These are phyloP conservation scores for Tephrocybe sp. DNA, from an alignment of 768 basidiomycete species.

Conservation along the genomic window DNA sequence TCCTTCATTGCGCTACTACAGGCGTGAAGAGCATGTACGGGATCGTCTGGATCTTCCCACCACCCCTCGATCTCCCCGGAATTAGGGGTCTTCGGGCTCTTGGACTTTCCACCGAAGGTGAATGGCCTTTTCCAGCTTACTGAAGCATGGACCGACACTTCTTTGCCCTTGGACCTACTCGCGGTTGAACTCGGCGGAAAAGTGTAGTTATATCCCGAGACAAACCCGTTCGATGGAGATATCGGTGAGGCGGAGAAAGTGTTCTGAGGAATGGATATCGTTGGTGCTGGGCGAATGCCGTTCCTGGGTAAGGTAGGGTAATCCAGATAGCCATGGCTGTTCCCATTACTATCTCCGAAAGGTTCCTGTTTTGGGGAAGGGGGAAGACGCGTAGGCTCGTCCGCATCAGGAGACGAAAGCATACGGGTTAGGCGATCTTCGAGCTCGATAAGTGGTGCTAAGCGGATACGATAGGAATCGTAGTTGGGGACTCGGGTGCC, in stretches of 20 bases:
- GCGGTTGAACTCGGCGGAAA: slow-evolving; percentile 27
- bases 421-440: slow-evolving; percentile 69
- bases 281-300: slow-evolving; percentile 45
- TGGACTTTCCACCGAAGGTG: slow-evolving; percentile 55
- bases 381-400: slow-evolving; percentile 63
- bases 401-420: slow-evolving; percentile 71
- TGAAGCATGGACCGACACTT: slow-evolving; percentile 61
- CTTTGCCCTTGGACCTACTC: slow-evolving; percentile 41
- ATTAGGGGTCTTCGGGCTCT: slow-evolving; percentile 69
- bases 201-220: slow-evolving; percentile 22
- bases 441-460: slow-evolving; percentile 69
- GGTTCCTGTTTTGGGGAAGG: slow-evolving; percentile 38
- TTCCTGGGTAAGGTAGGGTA: slow-evolving; percentile 4
- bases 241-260: slow-evolving; percentile 28
- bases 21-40: slow-evolving; percentile 68
- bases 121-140: slow-evolving; percentile 73
- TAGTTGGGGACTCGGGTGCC: slow-evolving; percentile 55
- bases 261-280: slow-evolving; percentile 45
- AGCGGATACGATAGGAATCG: slow-evolving; percentile 57
- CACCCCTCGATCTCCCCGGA: slow-evolving; percentile 75
- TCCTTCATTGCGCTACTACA: slow-evolving; percentile 67
- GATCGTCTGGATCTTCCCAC: slow-evolving; percentile 87
- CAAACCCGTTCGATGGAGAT: slow-evolving; percentile 26
- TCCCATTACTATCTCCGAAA: slow-evolving; percentile 23
- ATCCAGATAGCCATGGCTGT: slow-evolving; percentile 18